Evolutionary conservation across 1,284 basidiomycete genomes (phyloP).

Genomic region (Bondarzewia mesenterica): DNA sequence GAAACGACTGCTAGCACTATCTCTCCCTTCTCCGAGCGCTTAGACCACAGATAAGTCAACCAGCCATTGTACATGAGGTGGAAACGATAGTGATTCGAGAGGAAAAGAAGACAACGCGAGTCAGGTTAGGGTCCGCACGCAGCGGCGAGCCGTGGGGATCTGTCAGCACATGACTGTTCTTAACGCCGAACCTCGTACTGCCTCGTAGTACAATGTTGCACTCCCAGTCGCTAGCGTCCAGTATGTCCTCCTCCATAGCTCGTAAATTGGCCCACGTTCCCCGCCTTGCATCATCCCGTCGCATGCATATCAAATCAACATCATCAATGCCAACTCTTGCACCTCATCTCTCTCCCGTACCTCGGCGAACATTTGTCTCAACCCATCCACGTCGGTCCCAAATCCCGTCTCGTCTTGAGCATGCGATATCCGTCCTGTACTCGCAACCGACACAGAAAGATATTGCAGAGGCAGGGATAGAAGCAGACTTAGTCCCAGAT

Average conservation of each 20-base stretch:
- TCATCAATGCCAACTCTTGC: background rate
- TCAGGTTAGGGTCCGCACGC: too few species aligned
- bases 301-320: background rate
- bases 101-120: too few species aligned
- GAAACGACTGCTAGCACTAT: too few species aligned
- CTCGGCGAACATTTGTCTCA: background rate
- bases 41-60: too few species aligned
- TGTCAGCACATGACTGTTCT: too few species aligned
- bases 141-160: too few species aligned
- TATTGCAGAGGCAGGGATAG: background rate
- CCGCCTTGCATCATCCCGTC: background rate
- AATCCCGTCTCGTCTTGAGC: background rate
- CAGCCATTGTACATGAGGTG: too few species aligned
- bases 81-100: too few species aligned
- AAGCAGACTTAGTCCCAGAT: conserved; percentile 34
- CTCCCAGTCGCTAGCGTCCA: too few species aligned
- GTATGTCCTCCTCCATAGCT: background rate
- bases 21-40: too few species aligned
- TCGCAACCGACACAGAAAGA: background rate
- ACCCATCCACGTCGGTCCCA: background rate
- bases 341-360: background rate
- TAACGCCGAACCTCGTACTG: too few species aligned
- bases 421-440: background rate
- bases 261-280: conserved; percentile 4
- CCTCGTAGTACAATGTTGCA: too few species aligned